Base-by-base conservation (phyloP, 805 yeast species). In the Ogataea ganodermae region DNA sequence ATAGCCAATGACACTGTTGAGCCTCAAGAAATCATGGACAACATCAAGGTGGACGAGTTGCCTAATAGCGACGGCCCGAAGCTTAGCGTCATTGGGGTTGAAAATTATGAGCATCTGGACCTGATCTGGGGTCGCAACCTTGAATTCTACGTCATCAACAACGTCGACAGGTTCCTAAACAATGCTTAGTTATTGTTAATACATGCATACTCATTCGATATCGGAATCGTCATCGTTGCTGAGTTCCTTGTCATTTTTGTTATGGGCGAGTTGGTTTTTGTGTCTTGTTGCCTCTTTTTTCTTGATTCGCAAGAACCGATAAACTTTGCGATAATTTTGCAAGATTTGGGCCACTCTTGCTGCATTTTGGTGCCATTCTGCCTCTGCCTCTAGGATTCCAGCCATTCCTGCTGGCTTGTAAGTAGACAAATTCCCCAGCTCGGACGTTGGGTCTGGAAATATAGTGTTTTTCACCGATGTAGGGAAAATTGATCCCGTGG, bases 111-210 rank as follows among this genome's bases (percentile, higher is more conserved):
- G 67, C 99, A 92, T 68, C 69, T 92, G 51, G 99, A 94, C 63
- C 77, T 92, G 52, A 71, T 92, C 10, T 92, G 99, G 99, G 97
- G 97, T n/a, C 69, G 75, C 21, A 79, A 82, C 45, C 85, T 86
- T 3, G 79, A 73, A 23, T 53, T 59, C 3, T 60, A 72, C 45
- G 83, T 81, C 3, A 68, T 77, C 39, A 62, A 69, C 6, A 70
- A 72, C 46, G 71, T 78, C 6, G 48, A 71, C 3, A 62, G 65
- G 7, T 62, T 63, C 52, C 38, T 65, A n/a, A n/a, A n/a, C 20
- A 43, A 46, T 35, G 47, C 33, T 12, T n/a, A 6, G 23, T 39
- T 8, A 17, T n/a, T 36, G 3, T 18, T 23, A 9, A 36, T 36
- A 14, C 9, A 22, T 35, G 6, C 21, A 12, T 31, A 26, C n/a